Evolutionary conservation across 2,329 filamentous ascomycete species (phyloP), one percentile per base, ranked within the genome.

Genomic region (Talaromyces atroroseus): DNA sequence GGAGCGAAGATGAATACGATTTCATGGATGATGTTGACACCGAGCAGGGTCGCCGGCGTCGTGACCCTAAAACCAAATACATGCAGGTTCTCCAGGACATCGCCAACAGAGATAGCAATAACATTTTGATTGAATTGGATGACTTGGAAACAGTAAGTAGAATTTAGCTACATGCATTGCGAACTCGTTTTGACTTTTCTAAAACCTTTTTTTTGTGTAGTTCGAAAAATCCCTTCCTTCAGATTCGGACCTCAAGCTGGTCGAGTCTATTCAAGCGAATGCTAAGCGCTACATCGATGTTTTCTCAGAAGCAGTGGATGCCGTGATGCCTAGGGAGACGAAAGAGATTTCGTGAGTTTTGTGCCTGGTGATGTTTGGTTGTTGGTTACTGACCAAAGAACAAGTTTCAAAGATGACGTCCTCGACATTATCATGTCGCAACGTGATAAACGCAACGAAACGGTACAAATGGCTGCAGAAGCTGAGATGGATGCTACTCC

Each of bases 361-460:
- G 6, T 10, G n/a, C 21, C 24, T 40, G 45, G 59, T 38, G 54
- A 46, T 36, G 47, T 49, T 49, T 45, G 34, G 18, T n/a, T 32
- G 61, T 70, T 63, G 69, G 62, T 56, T 20, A n/a, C 8, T 14
- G 20, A 54, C 45, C 29, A 12, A 29, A n/a, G 21, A 49, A 49
- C 36, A 63, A 90, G 87, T 63, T 97, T 96, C 81, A 97, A 97
- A 73, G 92, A 96, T 68, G 94, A 99, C 73, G 92, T 97, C 10
- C 81, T 99, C 45, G 94, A 99, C 74, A 90, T 99, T 29, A 87
- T 99, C 67, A 95, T 96, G 88, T 89, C 90, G 42, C 90, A 95
- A 69, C 87, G 94, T 64, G 86, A 89, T 65, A 87, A 86, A 65
- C 85, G 91, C 64, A 97, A 99, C 71, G 88, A 90, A 62, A 86